phyloP scores from a whole-genome alignment of 176 grass and related monocot species.

The Carex myosuroides region DNA sequence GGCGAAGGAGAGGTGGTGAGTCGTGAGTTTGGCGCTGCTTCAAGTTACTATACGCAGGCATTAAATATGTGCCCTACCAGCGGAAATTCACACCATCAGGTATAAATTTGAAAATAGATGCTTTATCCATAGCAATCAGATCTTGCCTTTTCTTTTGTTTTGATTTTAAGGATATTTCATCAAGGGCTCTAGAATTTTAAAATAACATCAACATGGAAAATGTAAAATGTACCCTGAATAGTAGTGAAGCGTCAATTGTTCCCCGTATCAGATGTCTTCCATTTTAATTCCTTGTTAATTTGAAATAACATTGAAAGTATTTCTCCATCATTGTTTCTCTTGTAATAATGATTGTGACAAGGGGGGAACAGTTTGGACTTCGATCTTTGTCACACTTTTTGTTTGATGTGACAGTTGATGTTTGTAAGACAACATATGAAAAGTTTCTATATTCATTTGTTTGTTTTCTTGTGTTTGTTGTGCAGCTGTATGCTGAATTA shows the following conservation, averaged over 20 bases:
- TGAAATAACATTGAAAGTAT: background rate
- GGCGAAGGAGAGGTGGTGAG: slow-evolving; percentile 63
- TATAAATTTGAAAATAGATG: slow-evolving; percentile 13
- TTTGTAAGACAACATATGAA: slow-evolving; percentile 5
- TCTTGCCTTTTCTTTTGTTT: background rate
- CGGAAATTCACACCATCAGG: slow-evolving; percentile 98
- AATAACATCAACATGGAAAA: background rate
- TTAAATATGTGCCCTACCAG: slow-evolving; percentile 61
- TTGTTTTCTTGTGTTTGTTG: background rate
- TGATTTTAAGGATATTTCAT: slow-evolving; percentile 1
- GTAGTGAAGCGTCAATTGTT: background rate
- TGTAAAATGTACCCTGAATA: background rate
- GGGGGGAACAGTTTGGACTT: background rate
- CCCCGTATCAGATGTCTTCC: no score
- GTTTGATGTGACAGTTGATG: background rate
- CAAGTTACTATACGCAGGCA: slow-evolving; percentile 85
- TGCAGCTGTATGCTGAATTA: background rate
- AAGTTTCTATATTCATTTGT: background rate
- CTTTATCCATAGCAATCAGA: background rate
- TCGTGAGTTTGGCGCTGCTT: slow-evolving; percentile 68
- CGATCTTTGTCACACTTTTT: background rate
- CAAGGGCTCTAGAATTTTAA: background rate
- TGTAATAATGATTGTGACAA: background rate
- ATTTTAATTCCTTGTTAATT: background rate
- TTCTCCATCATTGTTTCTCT: background rate